Evolutionary conservation across 2,329 filamentous ascomycete genomes (phyloP), one percentile per base, ranked within the genome.

Genomic region (Claviceps capensis): DNA sequence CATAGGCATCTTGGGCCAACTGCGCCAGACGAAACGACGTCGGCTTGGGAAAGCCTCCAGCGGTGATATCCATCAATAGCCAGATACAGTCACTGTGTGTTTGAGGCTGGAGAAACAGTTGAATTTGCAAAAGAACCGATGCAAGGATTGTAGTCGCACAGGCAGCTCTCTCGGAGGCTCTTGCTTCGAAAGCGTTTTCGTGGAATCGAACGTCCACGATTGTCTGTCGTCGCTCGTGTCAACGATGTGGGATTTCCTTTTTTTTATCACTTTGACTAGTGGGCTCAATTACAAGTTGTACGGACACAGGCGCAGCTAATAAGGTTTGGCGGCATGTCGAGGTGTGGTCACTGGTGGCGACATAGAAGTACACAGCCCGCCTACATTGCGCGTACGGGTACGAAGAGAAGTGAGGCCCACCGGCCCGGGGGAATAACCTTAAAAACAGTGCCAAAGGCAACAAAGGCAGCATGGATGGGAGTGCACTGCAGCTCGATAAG

Each of bases 21-120:
- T 62, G 61, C 41, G 65, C 61, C 55, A 74, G 61, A 56, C 74
- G 72, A 56, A 71, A 72, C 47, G 74, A 73, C 51, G 69, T 67
- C 55, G 73, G 72, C 57, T 69, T 67, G 46, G 69, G 62, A 51
- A 67, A 63, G 52, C 63, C 61, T 52, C 61, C 60, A 59, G 67
- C 66, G 52, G 63, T 65, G 52, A 63, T 65, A 67, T 62, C 66
- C 68, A 70, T 70, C 53, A 55, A 54, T 37, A 22, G 44, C 3
- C 47, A 26, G 14, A 19, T 36, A 14, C 3, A 37, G 34, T 23
- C 19, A 40, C 30, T 11, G 30, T 26, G 19, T 19, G 46, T 37
- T 9, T 7, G 46, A 6, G 5, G n/a, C 26, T 22, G 37, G 16
- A 4, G 34, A n/a, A 22, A 47, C 9, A 5, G 19, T 34, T 34